Conservation (phyloP, 257 asterid species). For the Galeopsis tetrahit region DNA sequence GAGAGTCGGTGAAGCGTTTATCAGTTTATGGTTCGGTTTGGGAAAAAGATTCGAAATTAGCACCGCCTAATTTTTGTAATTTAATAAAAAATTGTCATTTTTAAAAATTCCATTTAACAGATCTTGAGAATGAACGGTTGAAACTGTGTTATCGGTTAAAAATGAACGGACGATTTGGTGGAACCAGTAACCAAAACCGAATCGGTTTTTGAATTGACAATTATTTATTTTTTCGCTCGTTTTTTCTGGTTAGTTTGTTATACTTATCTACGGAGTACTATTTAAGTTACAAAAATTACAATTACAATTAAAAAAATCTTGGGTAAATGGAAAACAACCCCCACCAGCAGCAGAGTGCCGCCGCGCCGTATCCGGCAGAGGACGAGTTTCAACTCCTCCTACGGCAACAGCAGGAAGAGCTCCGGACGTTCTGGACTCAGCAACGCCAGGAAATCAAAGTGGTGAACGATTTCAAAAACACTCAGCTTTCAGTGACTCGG, state of each 20-base stretch:
- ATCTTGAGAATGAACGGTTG: too few relatives aligned
- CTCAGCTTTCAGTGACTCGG: constrained; percentile 83
- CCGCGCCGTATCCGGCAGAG: constrained; percentile 51
- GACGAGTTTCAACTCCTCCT: constrained; percentile 74
- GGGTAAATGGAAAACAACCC: constrained; percentile 71
- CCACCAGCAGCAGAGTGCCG: constrained; percentile 70
- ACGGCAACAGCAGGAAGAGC: constrained; percentile 81
- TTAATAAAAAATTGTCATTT: too few relatives aligned
- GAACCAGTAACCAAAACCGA: too few relatives aligned
- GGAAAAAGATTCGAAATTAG: background rate
- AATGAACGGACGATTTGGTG: too few relatives aligned
- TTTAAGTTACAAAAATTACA: too few relatives aligned
- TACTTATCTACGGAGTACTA: too few relatives aligned
- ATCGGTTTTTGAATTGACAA: too few relatives aligned
- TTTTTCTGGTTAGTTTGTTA: too few relatives aligned
- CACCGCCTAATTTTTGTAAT: too few relatives aligned
- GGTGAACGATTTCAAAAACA: constrained; percentile 87
- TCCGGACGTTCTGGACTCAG: constrained; percentile 75
- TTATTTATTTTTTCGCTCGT: too few relatives aligned
- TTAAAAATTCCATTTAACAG: too few relatives aligned
- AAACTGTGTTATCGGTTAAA: too few relatives aligned
- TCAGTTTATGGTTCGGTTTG: background rate
- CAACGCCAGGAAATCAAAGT: constrained; percentile 80
- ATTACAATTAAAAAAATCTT: background rate
- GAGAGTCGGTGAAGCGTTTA: background rate